Percentiles rank a stretch among this genome's conserved stretches.
Evolutionary conservation across 441 rosid genomes (phyloP).

Genomic region (Daphne laureola): DNA sequence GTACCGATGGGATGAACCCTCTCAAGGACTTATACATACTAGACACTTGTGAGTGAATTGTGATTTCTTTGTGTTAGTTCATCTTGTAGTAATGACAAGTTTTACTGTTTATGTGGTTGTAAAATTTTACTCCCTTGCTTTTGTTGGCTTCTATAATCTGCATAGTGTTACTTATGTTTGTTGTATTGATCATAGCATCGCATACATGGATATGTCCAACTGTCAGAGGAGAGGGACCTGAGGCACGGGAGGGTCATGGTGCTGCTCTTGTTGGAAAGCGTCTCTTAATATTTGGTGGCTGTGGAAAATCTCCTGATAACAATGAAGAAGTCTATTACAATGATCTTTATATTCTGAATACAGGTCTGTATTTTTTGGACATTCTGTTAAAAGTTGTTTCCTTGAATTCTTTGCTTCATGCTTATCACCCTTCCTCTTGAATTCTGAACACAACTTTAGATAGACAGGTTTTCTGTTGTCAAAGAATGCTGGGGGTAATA

Average conservation of each 20-base stretch:
- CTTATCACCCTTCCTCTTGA: too few relatives aligned
- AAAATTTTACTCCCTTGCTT: not conserved
- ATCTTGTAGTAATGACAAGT: not conserved
- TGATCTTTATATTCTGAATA: conserved; percentile 78
- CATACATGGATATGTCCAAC: conserved; percentile 80
- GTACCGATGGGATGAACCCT: conserved; percentile 82
- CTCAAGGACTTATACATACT: conserved; percentile 76
- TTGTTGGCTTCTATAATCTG: not conserved
- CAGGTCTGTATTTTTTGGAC: conserved; percentile 35
- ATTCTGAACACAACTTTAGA: too few relatives aligned
- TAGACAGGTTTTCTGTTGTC: too few relatives aligned
- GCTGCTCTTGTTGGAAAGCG: conserved; percentile 91
- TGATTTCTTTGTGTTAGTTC: conserved; percentile 3
- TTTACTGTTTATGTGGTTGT: too few relatives aligned
- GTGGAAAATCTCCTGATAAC: conserved; percentile 62
- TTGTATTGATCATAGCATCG: conserved; percentile 41
- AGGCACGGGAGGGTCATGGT: conserved; percentile 89
- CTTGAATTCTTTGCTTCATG: not conserved
- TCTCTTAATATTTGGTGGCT: conserved; percentile 86
- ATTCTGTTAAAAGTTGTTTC: not conserved
- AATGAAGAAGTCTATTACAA: conserved; percentile 74
- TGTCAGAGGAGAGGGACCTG: conserved; percentile 89
- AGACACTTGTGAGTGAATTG: conserved; percentile 63
- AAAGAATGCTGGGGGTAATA: too few relatives aligned
- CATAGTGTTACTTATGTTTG: not conserved